Conservation (phyloP, 495 filamentous ascomycete genomes). For the Pyrenula massariospora region DNA sequence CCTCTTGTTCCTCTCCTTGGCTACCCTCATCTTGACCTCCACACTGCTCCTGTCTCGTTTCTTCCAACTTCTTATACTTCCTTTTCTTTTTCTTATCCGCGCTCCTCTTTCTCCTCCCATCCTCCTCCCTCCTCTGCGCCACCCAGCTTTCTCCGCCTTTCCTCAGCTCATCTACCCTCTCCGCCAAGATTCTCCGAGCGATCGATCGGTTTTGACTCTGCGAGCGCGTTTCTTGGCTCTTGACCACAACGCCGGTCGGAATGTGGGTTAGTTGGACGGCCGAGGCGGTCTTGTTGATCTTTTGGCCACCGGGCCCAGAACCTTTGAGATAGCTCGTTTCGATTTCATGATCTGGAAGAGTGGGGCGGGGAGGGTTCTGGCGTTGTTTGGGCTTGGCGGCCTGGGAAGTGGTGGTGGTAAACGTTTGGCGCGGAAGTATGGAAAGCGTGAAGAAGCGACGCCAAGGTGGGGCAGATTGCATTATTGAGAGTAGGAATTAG, state of each 20-base stretch:
- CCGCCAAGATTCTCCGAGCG: conserved; percentile 65
- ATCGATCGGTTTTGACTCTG: conserved; percentile 81
- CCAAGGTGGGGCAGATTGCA: no score
- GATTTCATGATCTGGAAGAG: conserved; percentile 66
- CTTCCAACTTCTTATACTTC: conserved; percentile 48
- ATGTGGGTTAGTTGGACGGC: conserved; percentile 89
- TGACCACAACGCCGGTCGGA: conserved; percentile 80
- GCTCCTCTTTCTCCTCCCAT: conserved; percentile 53
- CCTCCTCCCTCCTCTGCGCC: conserved; percentile 40
- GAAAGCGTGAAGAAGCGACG: not conserved
- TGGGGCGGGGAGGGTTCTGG: conserved; percentile 58
- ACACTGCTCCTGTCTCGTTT: conserved; percentile 27
- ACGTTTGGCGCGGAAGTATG: conserved; percentile 3
- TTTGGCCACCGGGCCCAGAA: conserved; percentile 88
- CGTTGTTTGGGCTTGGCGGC: conserved; percentile 26
- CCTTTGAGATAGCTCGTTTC: conserved; percentile 81
- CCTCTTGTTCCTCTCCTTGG: conserved; percentile 34
- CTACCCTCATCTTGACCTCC: conserved; percentile 28
- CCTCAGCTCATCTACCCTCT: conserved; percentile 58
- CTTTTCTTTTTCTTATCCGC: conserved; percentile 51
- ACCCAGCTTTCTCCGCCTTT: conserved; percentile 47
- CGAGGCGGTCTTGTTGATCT: conserved; percentile 97
- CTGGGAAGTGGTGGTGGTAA: conserved; percentile 15
- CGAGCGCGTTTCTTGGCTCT: conserved; percentile 83
- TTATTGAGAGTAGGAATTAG: no score